phyloP scores from a whole-genome alignment of 352 stramenopile species.

The Aphanomyces stellatus region DNA sequence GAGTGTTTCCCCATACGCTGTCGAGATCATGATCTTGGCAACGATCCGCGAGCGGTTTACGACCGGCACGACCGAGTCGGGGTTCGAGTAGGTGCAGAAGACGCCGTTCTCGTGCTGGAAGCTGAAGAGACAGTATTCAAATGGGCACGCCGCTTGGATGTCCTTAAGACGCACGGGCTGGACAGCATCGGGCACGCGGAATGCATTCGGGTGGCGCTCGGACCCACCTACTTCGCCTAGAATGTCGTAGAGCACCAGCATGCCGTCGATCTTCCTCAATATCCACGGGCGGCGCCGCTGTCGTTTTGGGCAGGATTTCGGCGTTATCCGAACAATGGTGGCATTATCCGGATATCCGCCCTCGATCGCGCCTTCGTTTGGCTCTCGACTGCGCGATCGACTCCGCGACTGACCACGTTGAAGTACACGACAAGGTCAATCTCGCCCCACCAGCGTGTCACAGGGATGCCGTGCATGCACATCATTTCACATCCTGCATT shows the following conservation, averaged over 20 bases:
- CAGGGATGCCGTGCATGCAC: too few relatives aligned
- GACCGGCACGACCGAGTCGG: conserved; percentile 47
- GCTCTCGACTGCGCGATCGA: too few relatives aligned
- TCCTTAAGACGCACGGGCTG: conserved; percentile 37
- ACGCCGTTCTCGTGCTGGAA: conserved; percentile 63
- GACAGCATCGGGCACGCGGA: conserved; percentile 10
- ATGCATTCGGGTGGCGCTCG: conserved; percentile 12
- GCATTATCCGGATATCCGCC: too few relatives aligned
- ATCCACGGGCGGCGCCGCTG: too few relatives aligned
- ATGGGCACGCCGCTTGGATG: conserved; percentile 59
- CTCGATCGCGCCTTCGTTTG: too few relatives aligned
- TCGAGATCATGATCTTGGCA: conserved; percentile 54
- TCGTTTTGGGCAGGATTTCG: too few relatives aligned
- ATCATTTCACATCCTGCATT: too few relatives aligned
- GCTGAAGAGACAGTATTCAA: conserved; percentile 65
- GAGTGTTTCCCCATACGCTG: conserved; percentile 35
- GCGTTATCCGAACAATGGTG: too few relatives aligned
- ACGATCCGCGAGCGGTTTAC: conserved; percentile 29
- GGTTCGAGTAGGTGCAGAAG: conserved; percentile 65
- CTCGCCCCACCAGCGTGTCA: too few relatives aligned
- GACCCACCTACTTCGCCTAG: conserved; percentile 10
- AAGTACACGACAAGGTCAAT: too few relatives aligned
- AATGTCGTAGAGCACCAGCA: conserved; percentile 20
- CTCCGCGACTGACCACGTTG: too few relatives aligned
- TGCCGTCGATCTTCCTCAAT: too few relatives aligned